Evolutionary conservation across 371 early-diverging fungal species (phyloP).

Genomic region (Mucor saturninus): DNA sequence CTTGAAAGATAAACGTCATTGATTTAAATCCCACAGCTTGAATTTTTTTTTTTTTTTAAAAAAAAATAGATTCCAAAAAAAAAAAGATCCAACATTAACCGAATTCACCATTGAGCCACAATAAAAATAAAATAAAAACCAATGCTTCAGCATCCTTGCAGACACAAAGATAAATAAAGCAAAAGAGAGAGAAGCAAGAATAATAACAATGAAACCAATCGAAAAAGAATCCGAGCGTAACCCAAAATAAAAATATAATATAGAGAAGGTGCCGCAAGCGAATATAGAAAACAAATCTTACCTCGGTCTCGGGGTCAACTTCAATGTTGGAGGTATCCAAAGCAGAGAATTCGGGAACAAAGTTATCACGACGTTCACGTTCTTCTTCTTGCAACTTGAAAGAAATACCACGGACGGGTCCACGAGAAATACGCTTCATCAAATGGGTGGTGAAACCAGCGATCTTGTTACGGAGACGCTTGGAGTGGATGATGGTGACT

Average conservation of each 20-base stretch:
- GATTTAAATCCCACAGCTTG: not conserved
- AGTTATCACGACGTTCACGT: constrained; percentile 99
- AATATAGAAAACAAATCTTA: constrained; percentile 34
- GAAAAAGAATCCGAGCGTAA: constrained; percentile 27
- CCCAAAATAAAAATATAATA: constrained; percentile 8
- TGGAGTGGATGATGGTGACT: constrained; percentile 98
- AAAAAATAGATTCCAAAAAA: not conserved
- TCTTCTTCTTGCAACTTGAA: constrained; percentile 99
- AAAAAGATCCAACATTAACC: no score
- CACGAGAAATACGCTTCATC: constrained; percentile 99
- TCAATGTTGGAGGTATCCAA: constrained; percentile 94
- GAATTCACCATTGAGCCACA: not conserved
- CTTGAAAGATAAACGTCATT: not conserved
- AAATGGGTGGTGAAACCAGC: constrained; percentile 99
- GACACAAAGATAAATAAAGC: not conserved
- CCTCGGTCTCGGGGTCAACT: constrained; percentile 95
- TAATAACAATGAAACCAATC: constrained; percentile 3
- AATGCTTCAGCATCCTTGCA: not conserved
- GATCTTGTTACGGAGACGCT: constrained; percentile 99
- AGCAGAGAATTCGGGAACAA: constrained; percentile 99
- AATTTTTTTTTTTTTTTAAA: constrained; percentile 1
- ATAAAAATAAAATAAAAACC: constrained; percentile 6
- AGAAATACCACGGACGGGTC: constrained; percentile 99
- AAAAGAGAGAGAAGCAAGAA: not conserved
- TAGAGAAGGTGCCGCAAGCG: not conserved